These are phyloP conservation scores for Naganishia sp. DNA, from an alignment of 1,284 basidiomycete genomes.

Conservation along the genomic window DNA sequence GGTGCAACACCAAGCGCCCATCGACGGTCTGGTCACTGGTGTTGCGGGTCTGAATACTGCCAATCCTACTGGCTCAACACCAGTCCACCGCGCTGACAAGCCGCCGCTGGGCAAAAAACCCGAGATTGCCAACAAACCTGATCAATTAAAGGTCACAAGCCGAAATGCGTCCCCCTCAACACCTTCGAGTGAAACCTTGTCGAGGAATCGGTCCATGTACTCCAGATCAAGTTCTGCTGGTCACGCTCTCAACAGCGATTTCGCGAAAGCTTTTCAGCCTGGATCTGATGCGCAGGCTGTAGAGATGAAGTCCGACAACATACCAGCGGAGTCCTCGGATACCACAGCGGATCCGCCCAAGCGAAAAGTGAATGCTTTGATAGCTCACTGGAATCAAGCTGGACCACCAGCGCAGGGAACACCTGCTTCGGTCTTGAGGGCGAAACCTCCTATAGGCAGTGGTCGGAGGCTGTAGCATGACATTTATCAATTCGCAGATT, in stretches of 20 bases:
- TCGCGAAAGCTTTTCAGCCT: neutral
- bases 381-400: constrained; percentile 34
- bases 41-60: constrained; percentile 41
- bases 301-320: neutral
- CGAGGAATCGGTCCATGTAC: constrained; percentile 16
- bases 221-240: neutral
- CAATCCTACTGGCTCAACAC: neutral
- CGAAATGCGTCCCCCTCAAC: neutral
- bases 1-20: constrained; percentile 46
- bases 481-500: neutral
- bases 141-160: constrained; percentile 15
- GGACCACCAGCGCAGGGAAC: constrained; percentile 25
- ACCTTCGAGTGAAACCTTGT: neutral
- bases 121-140: constrained; percentile 22
- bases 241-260: neutral
- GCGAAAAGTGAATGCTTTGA: constrained; percentile 28
- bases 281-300: neutral
- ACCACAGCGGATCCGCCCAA: neutral
- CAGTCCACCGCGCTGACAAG: neutral
- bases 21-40: constrained; percentile 48
- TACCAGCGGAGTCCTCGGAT: neutral
- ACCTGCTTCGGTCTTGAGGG: constrained; percentile 2
- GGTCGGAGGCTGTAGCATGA: constrained; percentile 25
- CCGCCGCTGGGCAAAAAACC: constrained; percentile 20
- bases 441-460: constrained; percentile 25